Evolutionary conservation across 176 grass and related monocot genomes (phyloP).

Genomic region (Rhynchospora tenuis): DNA sequence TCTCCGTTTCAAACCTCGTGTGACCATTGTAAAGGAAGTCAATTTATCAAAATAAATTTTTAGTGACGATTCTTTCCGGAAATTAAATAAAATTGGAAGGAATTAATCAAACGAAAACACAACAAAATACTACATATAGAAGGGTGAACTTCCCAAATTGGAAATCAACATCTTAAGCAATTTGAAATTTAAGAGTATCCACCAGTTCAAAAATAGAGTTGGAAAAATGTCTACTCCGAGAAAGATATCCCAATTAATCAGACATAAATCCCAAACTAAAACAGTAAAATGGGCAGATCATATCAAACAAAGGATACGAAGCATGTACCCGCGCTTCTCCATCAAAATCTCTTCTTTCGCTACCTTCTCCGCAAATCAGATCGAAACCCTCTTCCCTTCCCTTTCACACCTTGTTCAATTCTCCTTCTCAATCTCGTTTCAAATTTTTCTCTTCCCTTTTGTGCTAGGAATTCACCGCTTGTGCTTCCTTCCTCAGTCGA

Average conservation of each 20-base stretch:
- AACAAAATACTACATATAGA: neutral
- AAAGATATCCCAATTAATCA: neutral
- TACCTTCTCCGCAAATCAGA: neutral
- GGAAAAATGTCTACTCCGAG: neutral
- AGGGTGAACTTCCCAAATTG: neutral
- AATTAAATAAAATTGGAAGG: neutral
- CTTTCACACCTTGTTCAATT: neutral
- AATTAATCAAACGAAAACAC: neutral
- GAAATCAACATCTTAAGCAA: neutral
- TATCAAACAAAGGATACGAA: slow-evolving; percentile 79
- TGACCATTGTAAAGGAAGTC: neutral
- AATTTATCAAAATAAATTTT: neutral
- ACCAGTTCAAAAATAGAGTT: neutral
- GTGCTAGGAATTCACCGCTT: neutral
- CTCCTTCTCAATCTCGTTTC: neutral
- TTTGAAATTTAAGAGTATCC: neutral
- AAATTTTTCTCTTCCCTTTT: neutral
- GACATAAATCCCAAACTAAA: neutral
- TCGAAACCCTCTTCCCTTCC: neutral
- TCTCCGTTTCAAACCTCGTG: too few species aligned
- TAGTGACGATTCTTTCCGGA: neutral
- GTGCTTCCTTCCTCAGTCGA: neutral
- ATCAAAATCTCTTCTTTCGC: slow-evolving; percentile 17
- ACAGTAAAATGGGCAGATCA: slow-evolving; percentile 11
- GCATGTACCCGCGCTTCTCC: slow-evolving; percentile 81